Percentiles rank a stretch among this genome's conserved stretches.
Evolutionary conservation across 352 stramenopile genomes (phyloP).

Genomic region (Phytophthora vignae): DNA sequence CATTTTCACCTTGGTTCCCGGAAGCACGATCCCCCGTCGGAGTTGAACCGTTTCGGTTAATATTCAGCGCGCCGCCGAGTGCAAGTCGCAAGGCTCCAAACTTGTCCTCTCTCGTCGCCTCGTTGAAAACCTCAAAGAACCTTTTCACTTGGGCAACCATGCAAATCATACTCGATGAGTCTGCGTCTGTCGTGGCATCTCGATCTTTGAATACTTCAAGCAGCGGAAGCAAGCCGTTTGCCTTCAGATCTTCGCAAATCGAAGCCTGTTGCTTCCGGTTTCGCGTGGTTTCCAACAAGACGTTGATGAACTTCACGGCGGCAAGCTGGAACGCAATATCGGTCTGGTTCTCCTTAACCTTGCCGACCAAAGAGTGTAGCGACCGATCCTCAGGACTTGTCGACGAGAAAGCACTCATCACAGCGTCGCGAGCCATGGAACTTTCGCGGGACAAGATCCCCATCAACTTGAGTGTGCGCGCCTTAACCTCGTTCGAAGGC

Average conservation of each 20-base stretch:
- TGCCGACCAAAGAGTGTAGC: conserved; percentile 39
- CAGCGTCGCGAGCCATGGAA: conserved; percentile 28
- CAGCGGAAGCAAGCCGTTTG: conserved; percentile 39
- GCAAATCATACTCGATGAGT: background rate
- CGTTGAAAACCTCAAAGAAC: conserved; percentile 25
- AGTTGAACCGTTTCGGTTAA: conserved; percentile 1
- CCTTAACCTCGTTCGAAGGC: conserved; percentile 32
- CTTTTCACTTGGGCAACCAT: conserved; percentile 23
- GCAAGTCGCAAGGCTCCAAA: conserved; percentile 28
- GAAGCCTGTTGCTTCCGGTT: conserved; percentile 33
- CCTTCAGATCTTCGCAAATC: conserved; percentile 57
- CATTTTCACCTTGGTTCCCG: conserved; percentile 34
- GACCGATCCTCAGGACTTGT: conserved; percentile 17
- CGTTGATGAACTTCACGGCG: conserved; percentile 60
- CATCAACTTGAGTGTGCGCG: conserved; percentile 33
- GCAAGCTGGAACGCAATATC: conserved; percentile 43
- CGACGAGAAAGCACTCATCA: conserved; percentile 41
- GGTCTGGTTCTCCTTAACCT: conserved; percentile 33
- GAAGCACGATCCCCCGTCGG: background rate
- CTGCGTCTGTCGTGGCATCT: background rate
- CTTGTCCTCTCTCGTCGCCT: conserved; percentile 23
- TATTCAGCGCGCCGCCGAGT: conserved; percentile 24
- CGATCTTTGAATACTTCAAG: conserved; percentile 37
- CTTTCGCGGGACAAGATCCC: conserved; percentile 45
- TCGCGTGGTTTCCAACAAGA: conserved; percentile 44